These are phyloP conservation scores for Vitis hybrid DNA, from an alignment of 177 flowering plant genomes.

Conservation along the genomic window DNA sequence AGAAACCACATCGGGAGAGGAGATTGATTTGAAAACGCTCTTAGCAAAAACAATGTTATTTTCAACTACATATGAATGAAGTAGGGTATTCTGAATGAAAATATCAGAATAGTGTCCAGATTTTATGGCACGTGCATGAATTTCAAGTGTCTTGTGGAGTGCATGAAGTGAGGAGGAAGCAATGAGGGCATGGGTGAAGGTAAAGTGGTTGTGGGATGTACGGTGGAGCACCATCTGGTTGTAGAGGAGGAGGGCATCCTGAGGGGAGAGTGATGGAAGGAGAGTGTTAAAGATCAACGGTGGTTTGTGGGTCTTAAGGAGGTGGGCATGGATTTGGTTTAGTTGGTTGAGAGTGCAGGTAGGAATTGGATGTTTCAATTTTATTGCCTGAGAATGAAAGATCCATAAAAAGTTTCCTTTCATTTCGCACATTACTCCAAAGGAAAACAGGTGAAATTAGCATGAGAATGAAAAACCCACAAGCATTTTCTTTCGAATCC, in stretches of 20 bases:
- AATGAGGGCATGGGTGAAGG: slow-evolving; percentile 37
- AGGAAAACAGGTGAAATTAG: no score
- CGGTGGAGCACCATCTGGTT: slow-evolving; percentile 32
- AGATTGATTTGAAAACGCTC: slow-evolving; percentile 16
- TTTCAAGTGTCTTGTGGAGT: slow-evolving; percentile 26
- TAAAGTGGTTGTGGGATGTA: slow-evolving; percentile 37
- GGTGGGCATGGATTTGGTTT: slow-evolving; percentile 32
- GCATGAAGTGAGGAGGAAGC: slow-evolving; percentile 24
- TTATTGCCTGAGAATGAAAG: no score
- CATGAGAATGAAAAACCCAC: no score
- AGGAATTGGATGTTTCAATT: slow-evolving; percentile 1
- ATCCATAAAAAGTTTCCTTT: no score
- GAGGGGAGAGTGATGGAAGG: slow-evolving; percentile 24
- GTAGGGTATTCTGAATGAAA: slow-evolving; percentile 36
- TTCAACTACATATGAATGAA: slow-evolving; percentile 21
- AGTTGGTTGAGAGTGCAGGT: slow-evolving; percentile 19
- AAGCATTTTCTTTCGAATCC: no score
- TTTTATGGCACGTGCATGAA: slow-evolving; percentile 32
- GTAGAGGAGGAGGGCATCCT: slow-evolving; percentile 31
- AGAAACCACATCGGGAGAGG: slow-evolving; percentile 28
- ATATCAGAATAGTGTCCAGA: slow-evolving; percentile 29
- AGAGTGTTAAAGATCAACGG: slow-evolving; percentile 29
- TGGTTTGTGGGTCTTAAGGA: slow-evolving; percentile 22
- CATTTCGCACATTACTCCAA: no score
- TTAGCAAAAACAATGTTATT: slow-evolving; percentile 21